phyloP scores from a whole-genome alignment of 805 yeast species.

The Metschnikowia continentalis region DNA sequence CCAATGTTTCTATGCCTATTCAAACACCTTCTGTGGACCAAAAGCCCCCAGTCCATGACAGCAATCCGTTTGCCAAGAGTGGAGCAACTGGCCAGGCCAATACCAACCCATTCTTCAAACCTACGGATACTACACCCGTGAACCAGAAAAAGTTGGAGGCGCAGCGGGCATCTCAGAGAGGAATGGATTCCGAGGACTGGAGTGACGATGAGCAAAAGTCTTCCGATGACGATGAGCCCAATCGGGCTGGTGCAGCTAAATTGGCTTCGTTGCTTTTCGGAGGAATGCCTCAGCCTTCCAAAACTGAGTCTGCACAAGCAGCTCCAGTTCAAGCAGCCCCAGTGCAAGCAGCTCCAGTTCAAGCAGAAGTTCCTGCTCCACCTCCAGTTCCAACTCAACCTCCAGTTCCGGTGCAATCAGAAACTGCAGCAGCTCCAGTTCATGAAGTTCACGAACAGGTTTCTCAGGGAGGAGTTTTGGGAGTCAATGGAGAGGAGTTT shows the following conservation, averaged over 20 bases:
- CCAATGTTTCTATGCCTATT: too few species aligned
- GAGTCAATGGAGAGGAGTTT: conserved; percentile 2
- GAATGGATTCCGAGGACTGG: conserved; percentile 43
- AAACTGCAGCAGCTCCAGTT: background rate
- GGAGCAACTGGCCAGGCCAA: background rate
- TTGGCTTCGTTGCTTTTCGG: conserved; percentile 52
- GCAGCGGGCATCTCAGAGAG: conserved; percentile 71
- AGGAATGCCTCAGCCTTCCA: conserved; percentile 41
- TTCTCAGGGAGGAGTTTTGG: background rate
- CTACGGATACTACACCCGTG: conserved; percentile 30
- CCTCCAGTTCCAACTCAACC: background rate
- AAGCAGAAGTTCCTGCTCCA: background rate
- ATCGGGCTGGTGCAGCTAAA: conserved; percentile 52
- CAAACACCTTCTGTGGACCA: too few species aligned
- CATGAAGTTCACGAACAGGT: background rate
- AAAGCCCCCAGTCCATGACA: conserved; percentile 13
- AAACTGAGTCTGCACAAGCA: background rate
- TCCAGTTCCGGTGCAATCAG: background rate
- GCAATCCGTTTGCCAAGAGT: conserved; percentile 48
- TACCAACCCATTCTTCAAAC: conserved; percentile 61
- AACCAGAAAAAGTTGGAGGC: conserved; percentile 61
- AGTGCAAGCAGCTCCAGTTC: background rate
- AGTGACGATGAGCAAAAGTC: conserved; percentile 43
- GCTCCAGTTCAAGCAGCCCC: background rate
- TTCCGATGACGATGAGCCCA: conserved; percentile 48